These are phyloP conservation scores for Globisporangium takayamanum DNA, from an alignment of 352 stramenopile species.

Conservation along the genomic window DNA sequence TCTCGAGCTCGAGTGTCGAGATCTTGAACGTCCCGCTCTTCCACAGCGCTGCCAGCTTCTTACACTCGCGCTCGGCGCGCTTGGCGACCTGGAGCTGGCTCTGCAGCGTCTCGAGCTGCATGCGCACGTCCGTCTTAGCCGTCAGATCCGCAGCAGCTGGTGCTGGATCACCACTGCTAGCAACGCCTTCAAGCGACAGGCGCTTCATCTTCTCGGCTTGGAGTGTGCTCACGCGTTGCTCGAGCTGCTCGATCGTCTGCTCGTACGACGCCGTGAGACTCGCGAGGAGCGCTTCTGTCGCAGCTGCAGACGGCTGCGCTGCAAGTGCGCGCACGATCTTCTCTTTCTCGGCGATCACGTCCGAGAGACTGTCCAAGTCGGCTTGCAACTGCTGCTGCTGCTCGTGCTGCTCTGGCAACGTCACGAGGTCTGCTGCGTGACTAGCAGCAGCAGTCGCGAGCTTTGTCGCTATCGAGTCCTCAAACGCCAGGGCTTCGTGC, in stretches of 20 bases:
- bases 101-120: conserved; percentile 21
- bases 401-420: no score
- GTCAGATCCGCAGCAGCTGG: not conserved
- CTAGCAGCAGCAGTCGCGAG: not conserved
- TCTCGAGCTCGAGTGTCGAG: conserved; percentile 36
- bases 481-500: conserved; percentile 28
- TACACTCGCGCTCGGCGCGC: conserved; percentile 32
- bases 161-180: not conserved
- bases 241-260: conserved; percentile 30
- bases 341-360: conserved; percentile 48
- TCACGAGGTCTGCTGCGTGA: no score
- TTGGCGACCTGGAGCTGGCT: conserved; percentile 28
- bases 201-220: conserved; percentile 20
- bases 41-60: conserved; percentile 22
- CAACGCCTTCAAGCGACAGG: conserved; percentile 14
- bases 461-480: conserved; percentile 21
- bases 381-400: conserved; percentile 9
- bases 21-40: conserved; percentile 41
- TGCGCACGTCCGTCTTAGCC: conserved; percentile 11
- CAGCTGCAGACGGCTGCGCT: conserved; percentile 8
- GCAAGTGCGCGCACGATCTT: conserved; percentile 26
- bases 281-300: conserved; percentile 21
- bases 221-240: conserved; percentile 22
- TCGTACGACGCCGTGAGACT: conserved; percentile 32
- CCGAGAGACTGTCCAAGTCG: conserved; percentile 26